phyloP scores from a whole-genome alignment of 1,284 basidiomycete species.

The Papiliotrema flavescens region DNA sequence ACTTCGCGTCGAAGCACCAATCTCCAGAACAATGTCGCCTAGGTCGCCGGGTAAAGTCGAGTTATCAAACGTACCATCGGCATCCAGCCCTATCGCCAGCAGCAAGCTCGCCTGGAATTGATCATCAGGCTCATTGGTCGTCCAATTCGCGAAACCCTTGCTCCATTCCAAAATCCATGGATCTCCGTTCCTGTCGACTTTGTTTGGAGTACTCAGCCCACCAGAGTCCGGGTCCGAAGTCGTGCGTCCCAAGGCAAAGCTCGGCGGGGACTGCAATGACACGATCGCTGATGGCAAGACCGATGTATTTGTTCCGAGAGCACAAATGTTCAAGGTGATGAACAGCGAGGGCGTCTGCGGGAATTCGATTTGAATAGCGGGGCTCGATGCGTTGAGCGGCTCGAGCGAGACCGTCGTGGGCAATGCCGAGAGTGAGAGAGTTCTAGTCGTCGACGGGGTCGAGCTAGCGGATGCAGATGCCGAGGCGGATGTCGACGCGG shows the following conservation, averaged over 20 bases:
- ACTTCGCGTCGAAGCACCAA: conserved; percentile 19
- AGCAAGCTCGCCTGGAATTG: not conserved
- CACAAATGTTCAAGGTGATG: conserved; percentile 31
- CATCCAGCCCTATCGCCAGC: conserved; percentile 41
- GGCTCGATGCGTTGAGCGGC: conserved; percentile 19
- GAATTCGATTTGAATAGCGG: conserved; percentile 17
- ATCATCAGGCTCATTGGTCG: conserved; percentile 34
- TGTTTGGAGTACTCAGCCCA: conserved; percentile 49
- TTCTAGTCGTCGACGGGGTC: not conserved
- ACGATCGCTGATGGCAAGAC: conserved; percentile 25
- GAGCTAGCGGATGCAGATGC: not conserved
- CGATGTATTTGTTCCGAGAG: conserved; percentile 24
- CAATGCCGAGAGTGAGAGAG: not conserved
- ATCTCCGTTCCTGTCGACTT: conserved; percentile 48
- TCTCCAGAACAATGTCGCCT: conserved; percentile 35
- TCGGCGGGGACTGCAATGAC: conserved; percentile 49
- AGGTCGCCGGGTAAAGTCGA: conserved; percentile 3
- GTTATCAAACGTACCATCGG: conserved; percentile 22
- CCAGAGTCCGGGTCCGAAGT: conserved; percentile 59
- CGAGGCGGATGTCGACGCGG: not conserved
- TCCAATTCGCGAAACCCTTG: conserved; percentile 61
- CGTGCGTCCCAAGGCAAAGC: conserved; percentile 54
- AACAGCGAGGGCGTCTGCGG: conserved; percentile 16
- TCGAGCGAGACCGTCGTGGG: not conserved
- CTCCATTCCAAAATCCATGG: conserved; percentile 55